Conservation (phyloP, 2,329 filamentous ascomycete genomes). For the Beauveria australis region DNA sequence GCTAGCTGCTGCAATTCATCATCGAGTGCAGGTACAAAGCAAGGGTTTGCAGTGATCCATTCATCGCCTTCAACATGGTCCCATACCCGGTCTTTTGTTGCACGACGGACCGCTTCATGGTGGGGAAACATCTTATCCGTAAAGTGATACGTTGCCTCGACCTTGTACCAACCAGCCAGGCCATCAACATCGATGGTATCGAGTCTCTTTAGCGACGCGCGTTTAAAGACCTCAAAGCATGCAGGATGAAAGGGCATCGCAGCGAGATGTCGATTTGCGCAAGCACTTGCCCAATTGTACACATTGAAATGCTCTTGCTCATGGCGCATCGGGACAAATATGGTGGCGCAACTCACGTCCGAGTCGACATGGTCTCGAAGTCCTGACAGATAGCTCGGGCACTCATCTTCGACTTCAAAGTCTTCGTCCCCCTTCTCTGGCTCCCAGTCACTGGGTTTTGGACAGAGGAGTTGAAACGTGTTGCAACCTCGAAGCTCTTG, state of each 20-base stretch:
- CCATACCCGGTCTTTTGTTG: not conserved
- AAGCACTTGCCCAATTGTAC: conserved; percentile 8
- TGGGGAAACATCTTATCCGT: conserved; percentile 6
- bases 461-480: conserved; percentile 19
- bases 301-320: not conserved
- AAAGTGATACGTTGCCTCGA: not conserved
- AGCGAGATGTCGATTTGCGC: not conserved
- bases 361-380: conserved; percentile 4
- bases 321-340: conserved; percentile 15
- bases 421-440: conserved; percentile 7
- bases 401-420: conserved; percentile 13
- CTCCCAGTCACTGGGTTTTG: conserved; percentile 15
- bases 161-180: conserved; percentile 11
- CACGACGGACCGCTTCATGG: not conserved
- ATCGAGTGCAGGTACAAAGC: conserved; percentile 11
- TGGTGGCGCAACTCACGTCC: not conserved
- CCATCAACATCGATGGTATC: conserved; percentile 15
- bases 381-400: not conserved
- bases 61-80: conserved; percentile 10
- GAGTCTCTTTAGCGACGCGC: conserved; percentile 15
- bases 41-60: conserved; percentile 12
- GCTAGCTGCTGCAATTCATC: not conserved
- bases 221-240: conserved; percentile 22
- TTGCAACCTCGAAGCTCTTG: conserved; percentile 21
- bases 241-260: conserved; percentile 22